These are phyloP conservation scores for Bipolaris sorokiniana DNA, from an alignment of 2,329 filamentous ascomycete genomes.

Conservation along the genomic window DNA sequence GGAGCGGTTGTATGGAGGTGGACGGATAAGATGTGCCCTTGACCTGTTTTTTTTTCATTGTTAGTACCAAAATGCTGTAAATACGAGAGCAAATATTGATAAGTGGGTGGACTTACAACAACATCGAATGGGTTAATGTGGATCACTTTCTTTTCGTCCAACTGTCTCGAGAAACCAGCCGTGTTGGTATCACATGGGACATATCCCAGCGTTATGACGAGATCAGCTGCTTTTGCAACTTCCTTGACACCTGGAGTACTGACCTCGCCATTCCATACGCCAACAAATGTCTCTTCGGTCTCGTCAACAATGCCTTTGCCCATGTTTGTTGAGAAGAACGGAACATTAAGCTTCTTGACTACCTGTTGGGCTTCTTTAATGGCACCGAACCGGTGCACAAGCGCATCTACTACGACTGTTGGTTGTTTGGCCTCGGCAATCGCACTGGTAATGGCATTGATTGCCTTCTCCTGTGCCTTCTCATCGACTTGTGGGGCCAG, in stretches of 20 bases:
- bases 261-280: constrained; percentile 51
- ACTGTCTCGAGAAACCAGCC: constrained; percentile 49
- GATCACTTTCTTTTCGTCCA: constrained; percentile 40
- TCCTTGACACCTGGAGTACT: constrained; percentile 47
- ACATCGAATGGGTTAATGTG: constrained; percentile 49
- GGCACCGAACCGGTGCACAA: constrained; percentile 49
- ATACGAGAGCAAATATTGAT: background rate
- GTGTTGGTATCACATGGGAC: constrained; percentile 53
- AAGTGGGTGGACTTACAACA: constrained; percentile 27
- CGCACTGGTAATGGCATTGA: constrained; percentile 42
- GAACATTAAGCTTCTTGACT: constrained; percentile 45
- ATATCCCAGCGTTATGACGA: constrained; percentile 49
- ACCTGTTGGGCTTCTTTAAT: constrained; percentile 42
- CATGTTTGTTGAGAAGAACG: constrained; percentile 51
- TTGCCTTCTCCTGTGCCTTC: constrained; percentile 38
- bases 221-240: constrained; percentile 46
- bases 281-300: constrained; percentile 48
- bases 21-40: constrained; percentile 42
- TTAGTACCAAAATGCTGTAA: background rate
- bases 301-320: constrained; percentile 54
- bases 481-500: constrained; percentile 36
- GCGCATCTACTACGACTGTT: constrained; percentile 49
- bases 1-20: constrained; percentile 48
- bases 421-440: constrained; percentile 47
- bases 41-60: constrained; percentile 23